Base-by-base conservation (phyloP, 2,329 filamentous ascomycete genomes). In the Fusarium sp. region DNA sequence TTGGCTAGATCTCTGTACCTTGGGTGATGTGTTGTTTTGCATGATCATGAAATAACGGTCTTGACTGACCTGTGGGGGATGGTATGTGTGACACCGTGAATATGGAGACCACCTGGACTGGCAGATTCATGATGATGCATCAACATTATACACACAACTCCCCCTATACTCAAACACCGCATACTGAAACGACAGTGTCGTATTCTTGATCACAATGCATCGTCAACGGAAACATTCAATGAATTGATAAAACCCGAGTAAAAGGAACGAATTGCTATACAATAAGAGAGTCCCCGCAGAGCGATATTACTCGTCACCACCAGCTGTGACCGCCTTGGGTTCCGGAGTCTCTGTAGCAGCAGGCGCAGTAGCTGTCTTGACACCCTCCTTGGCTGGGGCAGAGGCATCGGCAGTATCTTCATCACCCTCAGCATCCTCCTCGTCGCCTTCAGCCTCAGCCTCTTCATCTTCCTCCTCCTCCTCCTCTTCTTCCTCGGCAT, bases 401-500 rank as follows among this genome's bases (percentile, higher is more conserved):
- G 66, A 55, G 37, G 37, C 65, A 39, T 71, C 67, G 20, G 71
- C 68, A 27, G 68, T 65, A 19, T 77, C 74, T 7, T 70, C 68
- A 20, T 75, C 71, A 23, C 70, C 70, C 46, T 76, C 76, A 1
- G 65, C 73, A 4, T 73, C 75, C 20, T 66, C 75, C 1, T 73
- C 75, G 3, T 70, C 71, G 5, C 63, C 71, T 7, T 75, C 76
- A 7, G 65, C 75, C 3, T 70, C 73, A 1, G 73, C 76, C 6
- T 75, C 76, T 7, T 71, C 77, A 8, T 78, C 77, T 0, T 76
- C 78, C 3, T 79, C 78, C 2, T 79, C 78, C 2, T 79, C 78
- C 2, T 78, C 78, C 0, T 78, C 79, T 6, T 72, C 75, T 1
- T 75, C 77, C 20, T 72, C 76, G 22, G 72, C 79, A 17, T 79